These are phyloP conservation scores for Alternaria sp. DNA, from an alignment of 2,329 filamentous ascomycete species.

Conservation along the genomic window DNA sequence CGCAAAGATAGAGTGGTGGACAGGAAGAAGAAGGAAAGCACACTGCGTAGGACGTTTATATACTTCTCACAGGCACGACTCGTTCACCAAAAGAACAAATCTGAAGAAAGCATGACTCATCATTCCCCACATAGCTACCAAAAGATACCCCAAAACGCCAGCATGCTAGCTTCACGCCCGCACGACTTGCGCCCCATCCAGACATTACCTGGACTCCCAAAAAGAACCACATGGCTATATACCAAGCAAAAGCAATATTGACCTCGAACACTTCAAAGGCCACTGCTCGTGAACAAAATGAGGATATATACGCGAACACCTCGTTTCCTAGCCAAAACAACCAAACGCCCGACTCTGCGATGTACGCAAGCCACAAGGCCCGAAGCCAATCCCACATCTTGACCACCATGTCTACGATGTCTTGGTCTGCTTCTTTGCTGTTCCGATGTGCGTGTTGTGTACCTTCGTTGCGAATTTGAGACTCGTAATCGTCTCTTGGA, in stretches of 20 bases:
- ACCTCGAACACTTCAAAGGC: conserved; percentile 28
- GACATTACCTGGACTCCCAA: neutral
- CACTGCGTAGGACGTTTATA: neutral
- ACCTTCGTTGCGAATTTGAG: conserved; percentile 96
- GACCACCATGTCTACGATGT: conserved; percentile 34
- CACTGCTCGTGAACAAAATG: conserved; percentile 1
- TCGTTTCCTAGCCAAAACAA: neutral
- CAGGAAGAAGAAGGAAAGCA: neutral
- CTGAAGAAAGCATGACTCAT: neutral
- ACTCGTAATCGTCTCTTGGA: conserved; percentile 92
- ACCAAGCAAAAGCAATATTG: conserved; percentile 10
- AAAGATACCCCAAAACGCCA: neutral
- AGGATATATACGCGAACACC: neutral
- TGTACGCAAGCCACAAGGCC: neutral
- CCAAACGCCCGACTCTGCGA: neutral
- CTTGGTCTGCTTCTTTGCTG: conserved; percentile 77
- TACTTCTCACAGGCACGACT: neutral
- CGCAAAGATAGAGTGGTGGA: neutral
- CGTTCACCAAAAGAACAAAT: too few species aligned
- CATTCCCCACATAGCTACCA: neutral
- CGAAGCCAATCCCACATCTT: neutral
- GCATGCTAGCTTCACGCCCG: neutral
- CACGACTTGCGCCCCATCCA: neutral
- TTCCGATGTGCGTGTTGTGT: conserved; percentile 90
- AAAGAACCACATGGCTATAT: neutral